Conservation (phyloP, 2,329 filamentous ascomycete genomes). For the Aspergillus sp. region DNA sequence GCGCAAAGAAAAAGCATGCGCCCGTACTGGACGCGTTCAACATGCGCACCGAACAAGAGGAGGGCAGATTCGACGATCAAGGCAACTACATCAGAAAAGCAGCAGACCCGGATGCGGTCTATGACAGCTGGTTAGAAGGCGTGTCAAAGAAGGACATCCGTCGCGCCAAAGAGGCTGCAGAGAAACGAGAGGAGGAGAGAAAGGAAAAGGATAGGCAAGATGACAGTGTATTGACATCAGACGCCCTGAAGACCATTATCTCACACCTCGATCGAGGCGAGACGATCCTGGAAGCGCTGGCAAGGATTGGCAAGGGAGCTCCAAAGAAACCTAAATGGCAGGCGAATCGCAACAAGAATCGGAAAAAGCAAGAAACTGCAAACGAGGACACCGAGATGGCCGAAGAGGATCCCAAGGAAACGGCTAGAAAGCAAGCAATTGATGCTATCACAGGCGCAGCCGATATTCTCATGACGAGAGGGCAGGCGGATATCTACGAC, state of each 20-base stretch:
- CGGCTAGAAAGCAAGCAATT: constrained; percentile 70
- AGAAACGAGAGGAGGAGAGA: constrained; percentile 77
- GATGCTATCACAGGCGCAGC: constrained; percentile 85
- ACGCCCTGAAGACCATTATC: constrained; percentile 75
- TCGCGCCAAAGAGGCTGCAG: constrained; percentile 80
- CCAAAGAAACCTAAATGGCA: constrained; percentile 63
- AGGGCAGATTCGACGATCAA: constrained; percentile 85
- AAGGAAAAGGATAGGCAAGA: constrained; percentile 71
- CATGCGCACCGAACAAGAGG: constrained; percentile 84
- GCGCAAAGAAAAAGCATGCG: constrained; percentile 87
- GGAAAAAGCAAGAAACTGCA: constrained; percentile 43
- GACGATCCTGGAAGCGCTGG: constrained; percentile 84
- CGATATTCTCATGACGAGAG: constrained; percentile 79
- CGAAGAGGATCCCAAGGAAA: constrained; percentile 68
- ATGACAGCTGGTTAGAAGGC: constrained; percentile 91
- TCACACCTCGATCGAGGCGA: constrained; percentile 74
- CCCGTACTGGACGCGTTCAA: constrained; percentile 97
- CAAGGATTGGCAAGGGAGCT: constrained; percentile 71
- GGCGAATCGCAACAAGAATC: constrained; percentile 57
- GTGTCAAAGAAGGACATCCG: constrained; percentile 93
- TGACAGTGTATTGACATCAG: constrained; percentile 71
- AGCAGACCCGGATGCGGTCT: constrained; percentile 80
- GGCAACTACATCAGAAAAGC: constrained; percentile 93
- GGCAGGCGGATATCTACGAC: constrained; percentile 89
- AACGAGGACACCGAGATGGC: constrained; percentile 70